phyloP scores from a whole-genome alignment of 306 rosid species.

The Inga leiocalycina region DNA sequence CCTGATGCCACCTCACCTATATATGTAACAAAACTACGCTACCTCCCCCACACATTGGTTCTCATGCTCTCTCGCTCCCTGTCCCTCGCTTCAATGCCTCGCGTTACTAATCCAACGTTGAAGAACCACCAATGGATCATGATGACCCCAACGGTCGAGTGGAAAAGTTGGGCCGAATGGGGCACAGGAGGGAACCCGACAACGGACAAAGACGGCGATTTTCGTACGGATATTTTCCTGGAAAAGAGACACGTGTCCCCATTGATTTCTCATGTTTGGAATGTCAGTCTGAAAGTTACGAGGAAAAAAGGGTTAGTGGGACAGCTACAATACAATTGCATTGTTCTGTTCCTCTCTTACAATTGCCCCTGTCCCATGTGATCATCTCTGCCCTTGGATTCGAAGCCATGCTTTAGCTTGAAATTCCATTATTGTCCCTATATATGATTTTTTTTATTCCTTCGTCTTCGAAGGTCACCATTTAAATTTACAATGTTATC shows the following conservation, averaged over 20 bases:
- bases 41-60: neutral
- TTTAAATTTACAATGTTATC: too few species aligned
- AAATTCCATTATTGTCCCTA: neutral
- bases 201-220: neutral
- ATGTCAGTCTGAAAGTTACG: neutral
- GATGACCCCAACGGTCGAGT: neutral
- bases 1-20: neutral
- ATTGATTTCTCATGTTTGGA: neutral
- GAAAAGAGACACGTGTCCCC: conserved; percentile 30
- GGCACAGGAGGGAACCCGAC: neutral
- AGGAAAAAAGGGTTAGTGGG: neutral
- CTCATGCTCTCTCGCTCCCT: neutral
- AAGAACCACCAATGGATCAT: neutral
- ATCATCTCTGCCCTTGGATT: too few species aligned
- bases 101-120: neutral
- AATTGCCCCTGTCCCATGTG: neutral
- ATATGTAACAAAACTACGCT: neutral
- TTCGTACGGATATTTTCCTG: neutral
- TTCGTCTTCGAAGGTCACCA: neutral
- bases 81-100: neutral
- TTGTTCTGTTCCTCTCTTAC: neutral
- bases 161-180: neutral
- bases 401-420: neutral
- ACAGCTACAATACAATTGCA: neutral
- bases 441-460: too few species aligned